Evolutionary conservation across 225 moss, liverwort and hornwort species (phyloP).

Genomic region (Rhytidiadelphus loreus): DNA sequence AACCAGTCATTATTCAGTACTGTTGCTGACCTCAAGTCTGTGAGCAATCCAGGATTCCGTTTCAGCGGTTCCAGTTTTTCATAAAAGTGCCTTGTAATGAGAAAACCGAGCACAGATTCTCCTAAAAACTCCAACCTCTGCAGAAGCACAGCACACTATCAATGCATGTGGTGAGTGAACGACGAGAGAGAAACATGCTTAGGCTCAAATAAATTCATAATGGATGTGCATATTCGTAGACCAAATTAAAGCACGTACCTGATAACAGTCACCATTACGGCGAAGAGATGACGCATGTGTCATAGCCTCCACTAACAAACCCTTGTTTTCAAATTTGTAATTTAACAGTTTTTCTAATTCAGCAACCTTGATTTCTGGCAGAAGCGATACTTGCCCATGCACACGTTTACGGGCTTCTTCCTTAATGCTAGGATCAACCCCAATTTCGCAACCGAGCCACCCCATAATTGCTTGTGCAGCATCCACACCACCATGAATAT

Average conservation of each 20-base stretch:
- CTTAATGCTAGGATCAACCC: constrained; percentile 41
- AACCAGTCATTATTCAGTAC: constrained; percentile 85
- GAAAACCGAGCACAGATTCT: constrained; percentile 77
- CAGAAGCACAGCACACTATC: background rate
- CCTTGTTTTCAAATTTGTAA: constrained; percentile 68
- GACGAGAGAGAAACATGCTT: background rate
- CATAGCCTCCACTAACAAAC: constrained; percentile 68
- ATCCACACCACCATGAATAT: constrained; percentile 56
- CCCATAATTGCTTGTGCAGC: constrained; percentile 62
- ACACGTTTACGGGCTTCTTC: constrained; percentile 39
- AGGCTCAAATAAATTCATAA: background rate
- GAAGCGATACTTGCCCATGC: constrained; percentile 29
- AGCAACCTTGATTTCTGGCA: constrained; percentile 31
- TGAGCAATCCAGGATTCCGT: constrained; percentile 56
- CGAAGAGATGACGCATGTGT: constrained; percentile 66
- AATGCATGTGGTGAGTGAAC: background rate
- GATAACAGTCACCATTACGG: constrained; percentile 51
- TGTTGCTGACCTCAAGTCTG: constrained; percentile 84
- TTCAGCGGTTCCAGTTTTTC: constrained; percentile 12
- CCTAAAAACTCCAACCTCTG: constrained; percentile 94
- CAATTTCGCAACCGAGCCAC: constrained; percentile 61
- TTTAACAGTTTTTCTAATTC: constrained; percentile 48
- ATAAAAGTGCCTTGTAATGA: constrained; percentile 71
- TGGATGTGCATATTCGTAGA: background rate
- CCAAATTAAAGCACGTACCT: constrained; percentile 38